Base-by-base conservation (phyloP, 805 yeast genomes). In the Candida ipomoeae region DNA sequence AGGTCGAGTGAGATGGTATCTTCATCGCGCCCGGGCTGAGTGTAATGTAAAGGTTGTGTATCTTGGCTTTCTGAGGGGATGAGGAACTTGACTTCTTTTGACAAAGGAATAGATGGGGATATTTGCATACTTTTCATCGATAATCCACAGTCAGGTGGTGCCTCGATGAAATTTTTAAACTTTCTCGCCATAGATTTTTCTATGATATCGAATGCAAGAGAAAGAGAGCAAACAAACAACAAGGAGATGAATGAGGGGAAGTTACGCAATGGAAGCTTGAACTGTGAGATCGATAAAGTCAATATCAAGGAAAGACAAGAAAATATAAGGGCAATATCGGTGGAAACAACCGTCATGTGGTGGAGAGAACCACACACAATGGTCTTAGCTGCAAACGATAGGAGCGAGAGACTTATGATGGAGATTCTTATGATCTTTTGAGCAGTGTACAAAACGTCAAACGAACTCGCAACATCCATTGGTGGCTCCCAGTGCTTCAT, bases 171-270 rank as follows among this genome's bases (percentile, higher is more conserved):
- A 29, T 32, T 21, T 32, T 42, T 13, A 32, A 33, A 34, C 18
- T 21, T 42, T 34, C 23, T 34, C 3, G 45, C 45, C 45, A 42
- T 42, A 13, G 7, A 20, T n/a, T 33, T 33, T 5, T 42, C 45
- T 21, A 42, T 21, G 13, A 42, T 14, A 20, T 42, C 38, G 32
- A 42, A 42, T 8, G 17, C 20, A 17, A 42, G 37, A 21, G 38
- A 42, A 20, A 42, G 45, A 18, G 37, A 42, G 18, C 45, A 42
- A 34, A 33, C n/a, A n/a, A 42, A 32, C 15, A 42, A 42, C 18
- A 11, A 13, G 31, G 38, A 33, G 11, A 42, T 32, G 10, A 42
- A 37, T 7, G 31, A 6, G 15, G 45, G 38, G 15, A 42, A 42
- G 11, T 32, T 20, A 3, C 32, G 45, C 31, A 42, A 13, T n/a